Evolutionary conservation across 305 asterid species (phyloP), one percentile per base, ranked within the genome.

Genomic region (Lippia alba): DNA sequence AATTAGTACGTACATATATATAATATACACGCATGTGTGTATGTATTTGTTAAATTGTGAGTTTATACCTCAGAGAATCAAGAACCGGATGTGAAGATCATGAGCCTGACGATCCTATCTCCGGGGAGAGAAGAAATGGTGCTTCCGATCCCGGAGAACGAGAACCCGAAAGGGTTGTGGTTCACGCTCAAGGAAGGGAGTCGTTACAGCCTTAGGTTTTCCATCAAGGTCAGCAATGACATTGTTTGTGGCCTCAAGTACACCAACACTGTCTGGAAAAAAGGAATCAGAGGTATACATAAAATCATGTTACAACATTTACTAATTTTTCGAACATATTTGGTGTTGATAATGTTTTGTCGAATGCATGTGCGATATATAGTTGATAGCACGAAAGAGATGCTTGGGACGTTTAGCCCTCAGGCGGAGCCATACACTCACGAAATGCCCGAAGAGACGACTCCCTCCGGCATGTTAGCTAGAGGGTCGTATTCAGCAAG

Each of bases 381-480:
- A 90, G 96, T 90, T 61, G 91, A 90, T 73, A 77, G 91, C 79
- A 65, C 96, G 24, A 90, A 88, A 69, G 78, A 82, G 67, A 90
- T 90, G 96, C 71, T 90, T 44, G 96, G 96, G 56, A 87, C 91
- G 1, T 90, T 86, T 34, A 88, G 96, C 69, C 96, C 96, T 51
- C 96, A 90, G 74, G 73, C 74, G 6, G 96, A 88, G 76, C 86
- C 93, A 5, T 90, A 86, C 55, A 77, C 79, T 12, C 93, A 90
- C 45, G 90, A 81, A 70, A 86, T 90, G 95, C 82, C 86, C 3
- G 93, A 90, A 71, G 96, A 90, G 44, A 80, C 84, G 2, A 90
- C 96, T 58, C 96, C 96, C 40, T 72, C 96, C 64, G 96, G 96
- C 61, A 82, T 85, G 19, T 90, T 90, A 63, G 96, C 97, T 2